Conservation (phyloP, 2,329 filamentous ascomycete genomes). For the Diaporthe humulicola region DNA sequence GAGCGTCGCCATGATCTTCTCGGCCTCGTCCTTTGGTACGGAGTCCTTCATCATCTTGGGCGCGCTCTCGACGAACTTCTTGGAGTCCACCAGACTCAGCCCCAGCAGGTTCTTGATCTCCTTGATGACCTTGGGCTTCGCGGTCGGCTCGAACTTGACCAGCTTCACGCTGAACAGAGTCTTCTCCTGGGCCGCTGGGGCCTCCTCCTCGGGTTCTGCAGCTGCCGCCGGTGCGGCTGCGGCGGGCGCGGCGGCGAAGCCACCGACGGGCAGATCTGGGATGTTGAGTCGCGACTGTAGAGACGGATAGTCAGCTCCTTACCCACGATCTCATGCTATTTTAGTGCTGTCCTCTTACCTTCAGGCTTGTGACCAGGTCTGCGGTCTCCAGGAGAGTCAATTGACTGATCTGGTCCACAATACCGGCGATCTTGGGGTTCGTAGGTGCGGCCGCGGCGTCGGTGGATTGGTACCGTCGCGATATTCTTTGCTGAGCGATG, state of each 20-base stretch:
- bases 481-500: constrained; percentile 61
- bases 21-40: constrained; percentile 97
- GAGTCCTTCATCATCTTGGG: constrained; percentile 99
- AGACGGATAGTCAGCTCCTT: constrained; percentile 28
- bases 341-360: constrained; percentile 69
- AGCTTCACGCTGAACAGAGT: constrained; percentile 98
- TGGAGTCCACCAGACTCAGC: constrained; percentile 96
- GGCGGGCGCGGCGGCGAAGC: constrained; percentile 79
- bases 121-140: constrained; percentile 99
- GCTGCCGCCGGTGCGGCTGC: constrained; percentile 73
- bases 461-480: constrained; percentile 90
- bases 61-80: constrained; percentile 99
- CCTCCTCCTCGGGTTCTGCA: constrained; percentile 88
- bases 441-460: constrained; percentile 66
- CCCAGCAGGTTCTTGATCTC: constrained; percentile 98
- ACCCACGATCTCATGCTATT: background rate
- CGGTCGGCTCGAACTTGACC: constrained; percentile 84
- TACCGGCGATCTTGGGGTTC: constrained; percentile 92
- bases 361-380: constrained; percentile 92
- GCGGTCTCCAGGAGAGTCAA: constrained; percentile 98
- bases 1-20: constrained; percentile 96
- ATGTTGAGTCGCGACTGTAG: constrained; percentile 92
- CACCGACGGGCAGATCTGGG: constrained; percentile 94
- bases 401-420: constrained; percentile 99
- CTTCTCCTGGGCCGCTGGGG: constrained; percentile 92